These are phyloP conservation scores for Larix kaempferi DNA, from an alignment of 75 land plant species.

Conservation along the genomic window DNA sequence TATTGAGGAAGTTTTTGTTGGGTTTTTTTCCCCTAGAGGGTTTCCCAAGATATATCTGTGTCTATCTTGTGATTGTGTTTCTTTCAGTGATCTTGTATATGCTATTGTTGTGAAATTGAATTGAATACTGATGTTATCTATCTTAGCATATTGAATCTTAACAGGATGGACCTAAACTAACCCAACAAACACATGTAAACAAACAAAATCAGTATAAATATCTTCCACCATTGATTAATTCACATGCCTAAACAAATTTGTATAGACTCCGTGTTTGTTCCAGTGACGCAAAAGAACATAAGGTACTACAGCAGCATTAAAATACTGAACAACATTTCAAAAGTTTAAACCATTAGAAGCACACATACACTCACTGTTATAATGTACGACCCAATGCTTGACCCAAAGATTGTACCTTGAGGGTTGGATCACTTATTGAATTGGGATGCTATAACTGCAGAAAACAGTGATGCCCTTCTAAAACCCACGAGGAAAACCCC, in stretches of 20 bases:
- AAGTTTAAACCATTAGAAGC: background rate
- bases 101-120: too few species aligned
- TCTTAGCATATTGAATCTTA: too few species aligned
- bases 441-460: background rate
- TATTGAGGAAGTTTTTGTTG: too few species aligned
- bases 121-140: too few species aligned
- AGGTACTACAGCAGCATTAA: background rate
- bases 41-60: too few species aligned
- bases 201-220: background rate
- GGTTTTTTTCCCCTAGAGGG: too few species aligned
- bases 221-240: background rate
- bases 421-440: background rate
- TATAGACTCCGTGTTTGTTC: background rate
- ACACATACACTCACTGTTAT: background rate
- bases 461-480: background rate
- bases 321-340: background rate
- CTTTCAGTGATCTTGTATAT: too few species aligned
- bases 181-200: background rate
- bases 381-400: background rate
- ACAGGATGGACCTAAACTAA: background rate
- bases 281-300: background rate
- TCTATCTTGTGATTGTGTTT: too few species aligned
- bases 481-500: background rate
- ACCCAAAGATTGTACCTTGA: background rate
- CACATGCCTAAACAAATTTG: background rate